Evolutionary conservation across 2,329 filamentous ascomycete genomes (phyloP).

Genomic region (Byssothecium circinans): DNA sequence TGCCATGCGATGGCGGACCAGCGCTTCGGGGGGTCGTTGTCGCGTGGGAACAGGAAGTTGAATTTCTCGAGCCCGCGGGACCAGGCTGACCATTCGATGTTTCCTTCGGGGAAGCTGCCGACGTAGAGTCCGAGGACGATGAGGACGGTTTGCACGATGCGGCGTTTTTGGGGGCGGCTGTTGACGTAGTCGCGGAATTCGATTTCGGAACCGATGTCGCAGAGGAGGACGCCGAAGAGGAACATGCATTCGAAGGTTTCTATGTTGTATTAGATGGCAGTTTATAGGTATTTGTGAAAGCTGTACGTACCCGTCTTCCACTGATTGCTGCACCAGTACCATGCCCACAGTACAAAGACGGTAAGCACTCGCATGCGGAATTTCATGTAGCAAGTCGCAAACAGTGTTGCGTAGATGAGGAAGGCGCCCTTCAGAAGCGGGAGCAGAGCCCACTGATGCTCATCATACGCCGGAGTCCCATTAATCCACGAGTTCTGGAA

Average conservation of each 20-base stretch:
- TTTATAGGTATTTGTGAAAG: too few relatives aligned
- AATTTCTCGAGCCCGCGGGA: conserved; percentile 48
- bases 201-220: conserved; percentile 53
- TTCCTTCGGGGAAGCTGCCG: conserved; percentile 54
- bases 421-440: conserved; percentile 55
- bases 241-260: conserved; percentile 59
- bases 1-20: conserved; percentile 54
- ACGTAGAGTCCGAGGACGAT: conserved; percentile 51
- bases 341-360: conserved; percentile 50
- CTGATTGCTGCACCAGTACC: conserved; percentile 53
- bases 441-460: conserved; percentile 59
- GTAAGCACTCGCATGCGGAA: conserved; percentile 52
- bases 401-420: conserved; percentile 53
- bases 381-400: conserved; percentile 52
- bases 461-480: conserved; percentile 55
- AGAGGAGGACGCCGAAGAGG: conserved; percentile 55
- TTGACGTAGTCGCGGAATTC: conserved; percentile 50
- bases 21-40: conserved; percentile 47
- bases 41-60: conserved; percentile 52
- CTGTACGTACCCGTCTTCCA: conserved; percentile 49
- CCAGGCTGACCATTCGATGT: conserved; percentile 55
- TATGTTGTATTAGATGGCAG: conserved; percentile 20
- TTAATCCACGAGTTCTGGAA: conserved; percentile 56
- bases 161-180: conserved; percentile 41
- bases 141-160: conserved; percentile 43